A percentile compares a stretch with the other conserved stretches of the same genome.
These are phyloP conservation scores for Monilinia vaccinii-corymbosi DNA, from an alignment of 2,329 filamentous ascomycete species.

Conservation along the genomic window DNA sequence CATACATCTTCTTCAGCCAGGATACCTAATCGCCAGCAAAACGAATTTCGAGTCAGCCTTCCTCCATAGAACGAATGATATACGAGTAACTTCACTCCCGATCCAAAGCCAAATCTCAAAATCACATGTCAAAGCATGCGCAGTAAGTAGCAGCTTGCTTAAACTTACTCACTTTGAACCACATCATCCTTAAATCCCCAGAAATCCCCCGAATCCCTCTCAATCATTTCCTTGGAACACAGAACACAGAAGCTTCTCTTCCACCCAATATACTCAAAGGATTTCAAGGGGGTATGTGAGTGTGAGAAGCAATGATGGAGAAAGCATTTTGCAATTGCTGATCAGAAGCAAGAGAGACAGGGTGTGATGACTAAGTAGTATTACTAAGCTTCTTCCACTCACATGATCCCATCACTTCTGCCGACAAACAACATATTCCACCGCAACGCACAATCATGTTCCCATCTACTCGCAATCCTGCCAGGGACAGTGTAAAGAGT, in stretches of 20 bases:
- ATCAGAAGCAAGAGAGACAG: too few relatives aligned
- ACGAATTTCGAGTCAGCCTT: not conserved
- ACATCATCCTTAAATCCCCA: slow-evolving; percentile 12
- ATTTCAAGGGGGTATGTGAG: not conserved
- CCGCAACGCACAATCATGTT: slow-evolving; percentile 4
- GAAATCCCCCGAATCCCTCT: not conserved
- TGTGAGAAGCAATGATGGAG: not conserved
- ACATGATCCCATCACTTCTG: not conserved
- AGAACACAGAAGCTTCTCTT: not conserved
- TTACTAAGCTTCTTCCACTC: not conserved
- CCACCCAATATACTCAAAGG: not conserved
- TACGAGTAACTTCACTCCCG: too few relatives aligned
- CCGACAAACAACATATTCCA: not conserved
- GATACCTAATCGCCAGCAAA: slow-evolving; percentile 20
- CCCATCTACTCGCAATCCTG: not conserved
- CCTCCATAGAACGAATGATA: not conserved
- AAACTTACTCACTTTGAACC: slow-evolving; percentile 19
- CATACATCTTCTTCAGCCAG: slow-evolving; percentile 30
- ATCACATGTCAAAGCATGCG: slow-evolving; percentile 25
- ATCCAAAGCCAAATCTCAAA: not conserved
- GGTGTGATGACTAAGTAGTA: not conserved
- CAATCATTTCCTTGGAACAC: slow-evolving; percentile 1
- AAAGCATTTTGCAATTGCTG: not conserved
- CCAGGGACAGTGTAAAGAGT: not conserved
- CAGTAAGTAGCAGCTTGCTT: not conserved